Base-by-base conservation (phyloP, 306 rosid genomes). In the Vigna trinervia region DNA sequence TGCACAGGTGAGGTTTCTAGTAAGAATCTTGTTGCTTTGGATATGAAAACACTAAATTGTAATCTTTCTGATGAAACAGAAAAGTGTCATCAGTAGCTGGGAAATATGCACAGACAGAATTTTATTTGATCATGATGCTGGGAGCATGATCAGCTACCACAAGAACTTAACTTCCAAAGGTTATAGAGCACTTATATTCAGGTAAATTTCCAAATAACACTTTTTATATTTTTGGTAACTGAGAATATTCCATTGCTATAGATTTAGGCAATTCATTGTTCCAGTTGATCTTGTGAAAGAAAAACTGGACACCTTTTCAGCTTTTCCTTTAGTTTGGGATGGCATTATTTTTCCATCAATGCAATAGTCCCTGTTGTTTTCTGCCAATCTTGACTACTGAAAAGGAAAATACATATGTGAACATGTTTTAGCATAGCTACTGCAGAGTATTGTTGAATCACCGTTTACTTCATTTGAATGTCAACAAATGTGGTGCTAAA, bases 81-180 rank as follows among this genome's bases (percentile, higher is more conserved):
- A 67, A 65, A 91, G 81, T 76, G 75, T 83, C 79, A 82, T 83
- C 22, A 83, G 80, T 56, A 73, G 72, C 41, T 92, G 98, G 98
- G 89, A 82, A 4, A 74, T 95, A 59, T 92, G 97, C 74, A 88
- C 93, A 0, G 87, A 53, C 65, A 70, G 5, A 47, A 82, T 94
- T 48, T 0, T 0, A 3, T 90, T 57, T 65, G 0, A 65, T 63
- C 97, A 90, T 68, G 96, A 94, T 61, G 77, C 96, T 60, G 98
- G 98, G 54, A 94, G 98, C 86, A 94, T 94, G 98, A 92, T 95
- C 83, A 78, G 69, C 6, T 92, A 77, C 83, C 98, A 92, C 87
- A 88, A 76, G 85, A 92, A 90, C 87, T 90, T 95, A 63, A 92
- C 98, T 68, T 78, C 84, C 5, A 82, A 56, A 81, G 97, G 98